These are phyloP conservation scores for Saccharomycopsis sp. DNA, from an alignment of 805 yeast genomes.

Conservation along the genomic window DNA sequence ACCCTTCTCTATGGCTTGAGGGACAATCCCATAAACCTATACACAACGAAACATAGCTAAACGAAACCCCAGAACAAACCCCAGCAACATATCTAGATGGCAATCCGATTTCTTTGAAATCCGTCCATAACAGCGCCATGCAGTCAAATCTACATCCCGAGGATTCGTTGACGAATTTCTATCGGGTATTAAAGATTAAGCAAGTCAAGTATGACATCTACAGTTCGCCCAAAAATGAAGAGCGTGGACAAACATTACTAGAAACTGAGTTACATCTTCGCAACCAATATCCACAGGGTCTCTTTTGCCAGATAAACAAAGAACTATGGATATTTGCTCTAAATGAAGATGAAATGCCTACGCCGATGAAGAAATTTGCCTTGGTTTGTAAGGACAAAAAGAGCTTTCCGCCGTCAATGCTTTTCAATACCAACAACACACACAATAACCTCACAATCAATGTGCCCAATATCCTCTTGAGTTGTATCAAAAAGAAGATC, in stretches of 20 bases:
- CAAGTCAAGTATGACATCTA: constrained; percentile 19
- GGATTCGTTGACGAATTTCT: constrained; percentile 18
- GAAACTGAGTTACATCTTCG: constrained; percentile 36
- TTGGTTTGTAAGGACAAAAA: constrained; percentile 19
- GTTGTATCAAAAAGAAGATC: constrained; percentile 34
- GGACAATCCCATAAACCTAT: too few relatives aligned
- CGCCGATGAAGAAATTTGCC: constrained; percentile 26
- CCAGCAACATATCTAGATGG: too few relatives aligned
- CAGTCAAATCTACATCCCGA: constrained; percentile 16
- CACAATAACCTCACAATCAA: constrained; percentile 15
- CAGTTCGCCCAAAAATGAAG: constrained; percentile 27
- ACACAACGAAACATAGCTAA: too few relatives aligned
- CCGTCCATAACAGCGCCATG: too few relatives aligned
- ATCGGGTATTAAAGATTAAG: constrained; percentile 13
- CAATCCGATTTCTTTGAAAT: too few relatives aligned
- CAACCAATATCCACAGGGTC: constrained; percentile 29
- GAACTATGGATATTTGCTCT: constrained; percentile 40
- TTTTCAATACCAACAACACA: constrained; percentile 22
- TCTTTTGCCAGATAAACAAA: constrained; percentile 35
- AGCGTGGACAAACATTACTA: constrained; percentile 36
- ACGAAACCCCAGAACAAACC: too few relatives aligned
- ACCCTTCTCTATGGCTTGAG: too few relatives aligned
- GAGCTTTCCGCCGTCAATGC: constrained; percentile 22
- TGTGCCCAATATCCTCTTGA: constrained; percentile 14
- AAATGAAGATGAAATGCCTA: constrained; percentile 31